phyloP scores from a whole-genome alignment of 306 rosid genomes.

The Prunus dulcis region DNA sequence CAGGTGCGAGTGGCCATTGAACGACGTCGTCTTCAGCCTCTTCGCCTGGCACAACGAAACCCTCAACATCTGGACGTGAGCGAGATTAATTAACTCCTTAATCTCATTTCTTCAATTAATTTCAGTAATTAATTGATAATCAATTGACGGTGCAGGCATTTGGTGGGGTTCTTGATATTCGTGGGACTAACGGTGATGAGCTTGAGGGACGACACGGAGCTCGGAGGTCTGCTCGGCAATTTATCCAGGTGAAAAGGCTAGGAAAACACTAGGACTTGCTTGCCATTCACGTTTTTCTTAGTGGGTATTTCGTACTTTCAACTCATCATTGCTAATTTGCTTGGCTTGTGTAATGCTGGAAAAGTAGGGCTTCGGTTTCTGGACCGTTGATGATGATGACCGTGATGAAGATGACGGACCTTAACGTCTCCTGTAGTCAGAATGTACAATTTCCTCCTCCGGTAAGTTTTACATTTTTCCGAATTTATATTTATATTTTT shows the following conservation, averaged over 20 bases:
- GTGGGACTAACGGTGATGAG: slow-evolving; percentile 49
- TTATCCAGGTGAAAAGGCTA: slow-evolving; percentile 40
- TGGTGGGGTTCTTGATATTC: slow-evolving; percentile 72
- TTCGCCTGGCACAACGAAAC: slow-evolving; percentile 91
- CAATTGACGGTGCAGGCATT: slow-evolving; percentile 43
- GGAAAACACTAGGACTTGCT: background rate
- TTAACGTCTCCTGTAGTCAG: slow-evolving; percentile 33
- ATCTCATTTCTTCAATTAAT: background rate
- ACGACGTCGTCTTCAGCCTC: slow-evolving; percentile 64
- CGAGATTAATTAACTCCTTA: background rate
- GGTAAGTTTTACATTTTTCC: slow-evolving; percentile 27
- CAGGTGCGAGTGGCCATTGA: slow-evolving; percentile 86
- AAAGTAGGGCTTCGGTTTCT: slow-evolving; percentile 35
- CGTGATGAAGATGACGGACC: slow-evolving; percentile 21
- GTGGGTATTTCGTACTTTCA: background rate
- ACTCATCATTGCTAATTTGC: background rate
- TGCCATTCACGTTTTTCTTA: slow-evolving; percentile 2
- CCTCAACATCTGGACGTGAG: slow-evolving; percentile 86
- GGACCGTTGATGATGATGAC: slow-evolving; percentile 22
- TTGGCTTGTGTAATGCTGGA: too few species aligned
- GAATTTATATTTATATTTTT: too few species aligned
- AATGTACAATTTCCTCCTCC: background rate
- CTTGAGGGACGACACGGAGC: slow-evolving; percentile 27
- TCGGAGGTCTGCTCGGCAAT: slow-evolving; percentile 39
- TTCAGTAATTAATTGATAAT: background rate